phyloP scores from a whole-genome alignment of 495 filamentous ascomycete genomes.

The Wilcoxina mikolae region DNA sequence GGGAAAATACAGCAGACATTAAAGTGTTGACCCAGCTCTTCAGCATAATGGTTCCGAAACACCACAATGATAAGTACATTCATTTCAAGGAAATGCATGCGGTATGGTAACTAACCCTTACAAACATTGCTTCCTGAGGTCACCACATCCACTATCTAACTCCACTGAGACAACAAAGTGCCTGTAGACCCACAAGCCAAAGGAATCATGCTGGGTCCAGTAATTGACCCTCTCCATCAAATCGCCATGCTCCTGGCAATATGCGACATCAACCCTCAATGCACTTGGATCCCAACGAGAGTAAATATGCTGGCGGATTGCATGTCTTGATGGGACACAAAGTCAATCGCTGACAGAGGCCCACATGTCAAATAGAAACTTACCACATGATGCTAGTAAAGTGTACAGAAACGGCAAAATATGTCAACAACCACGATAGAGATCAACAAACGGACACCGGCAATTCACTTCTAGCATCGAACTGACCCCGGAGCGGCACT shows the following conservation, averaged over 20 bases:
- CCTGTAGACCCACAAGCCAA: neutral
- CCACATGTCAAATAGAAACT: neutral
- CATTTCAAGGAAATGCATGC: neutral
- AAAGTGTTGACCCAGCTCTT: too few species aligned
- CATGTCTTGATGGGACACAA: neutral
- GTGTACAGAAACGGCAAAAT: too few species aligned
- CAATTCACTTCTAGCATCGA: too few species aligned
- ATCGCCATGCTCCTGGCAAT: neutral
- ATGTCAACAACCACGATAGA: too few species aligned
- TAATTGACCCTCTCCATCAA: neutral
- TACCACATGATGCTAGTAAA: too few species aligned
- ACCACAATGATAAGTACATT: neutral
- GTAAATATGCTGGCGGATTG: neutral
- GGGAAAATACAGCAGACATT: too few species aligned
- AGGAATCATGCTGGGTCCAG: neutral
- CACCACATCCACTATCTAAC: neutral
- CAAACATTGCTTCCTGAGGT: neutral
- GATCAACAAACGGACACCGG: too few species aligned
- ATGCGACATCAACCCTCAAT: neutral
- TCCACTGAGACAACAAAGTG: neutral
- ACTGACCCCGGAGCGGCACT: too few species aligned
- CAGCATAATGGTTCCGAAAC: neutral
- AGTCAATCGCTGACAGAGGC: neutral
- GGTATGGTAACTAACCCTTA: neutral
- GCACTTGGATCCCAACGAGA: neutral